Conservation (phyloP, 345 rosid species). For the Laguncularia racemosa region DNA sequence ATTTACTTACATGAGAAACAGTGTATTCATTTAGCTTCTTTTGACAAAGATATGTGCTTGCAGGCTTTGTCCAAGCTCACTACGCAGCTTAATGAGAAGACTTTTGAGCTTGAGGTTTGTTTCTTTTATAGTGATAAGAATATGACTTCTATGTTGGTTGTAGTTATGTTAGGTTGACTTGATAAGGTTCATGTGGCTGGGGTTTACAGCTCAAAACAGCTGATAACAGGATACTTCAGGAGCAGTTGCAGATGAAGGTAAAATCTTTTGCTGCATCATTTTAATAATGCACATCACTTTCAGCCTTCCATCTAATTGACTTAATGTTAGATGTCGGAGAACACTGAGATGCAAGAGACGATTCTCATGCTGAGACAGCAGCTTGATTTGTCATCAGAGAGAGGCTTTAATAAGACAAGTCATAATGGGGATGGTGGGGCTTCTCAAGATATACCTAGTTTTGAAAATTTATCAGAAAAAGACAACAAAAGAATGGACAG, state of each 20-base stretch:
- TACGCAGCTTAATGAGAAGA: constrained; percentile 48
- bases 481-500: constrained; percentile 13
- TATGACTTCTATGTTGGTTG: background rate
- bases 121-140: constrained; percentile 5
- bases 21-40: too few species aligned
- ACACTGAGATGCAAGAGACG: constrained; percentile 56
- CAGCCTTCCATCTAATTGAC: background rate
- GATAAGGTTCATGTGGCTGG: background rate
- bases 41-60: background rate
- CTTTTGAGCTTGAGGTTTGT: constrained; percentile 70
- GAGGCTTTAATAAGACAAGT: constrained; percentile 18
- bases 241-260: constrained; percentile 67
- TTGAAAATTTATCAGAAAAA: constrained; percentile 10
- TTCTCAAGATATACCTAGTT: constrained; percentile 7
- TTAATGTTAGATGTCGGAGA: constrained; percentile 40
- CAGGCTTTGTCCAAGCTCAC: constrained; percentile 54
- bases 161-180: too few species aligned
- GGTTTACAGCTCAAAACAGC: constrained; percentile 53
- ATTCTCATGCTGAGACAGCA: constrained; percentile 48
- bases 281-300: background rate
- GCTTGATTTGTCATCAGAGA: constrained; percentile 25
- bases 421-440: constrained; percentile 23
- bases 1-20: too few species aligned
- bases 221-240: constrained; percentile 65
- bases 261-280: background rate